Percentiles rank a stretch among this genome's conserved stretches.
Conservation (phyloP, 2,329 filamentous ascomycete genomes). For the Orbilia blumenaviensis region DNA sequence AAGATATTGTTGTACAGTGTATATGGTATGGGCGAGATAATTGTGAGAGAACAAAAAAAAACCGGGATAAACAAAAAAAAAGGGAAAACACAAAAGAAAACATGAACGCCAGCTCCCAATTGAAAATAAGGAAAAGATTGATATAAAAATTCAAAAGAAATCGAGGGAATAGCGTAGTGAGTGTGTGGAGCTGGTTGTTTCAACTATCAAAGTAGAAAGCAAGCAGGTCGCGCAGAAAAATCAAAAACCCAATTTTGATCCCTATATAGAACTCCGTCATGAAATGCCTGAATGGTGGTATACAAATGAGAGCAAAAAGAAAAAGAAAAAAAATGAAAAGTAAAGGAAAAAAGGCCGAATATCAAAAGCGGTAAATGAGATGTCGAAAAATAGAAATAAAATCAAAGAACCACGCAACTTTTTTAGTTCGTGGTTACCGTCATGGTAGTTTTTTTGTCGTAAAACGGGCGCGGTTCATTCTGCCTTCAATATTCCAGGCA, state of each 20-base stretch:
- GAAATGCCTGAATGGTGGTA: conserved; percentile 45
- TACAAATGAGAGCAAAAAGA: conserved; percentile 35
- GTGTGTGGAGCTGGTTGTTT: conserved; percentile 25
- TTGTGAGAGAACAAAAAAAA: not conserved
- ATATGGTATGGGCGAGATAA: not conserved
- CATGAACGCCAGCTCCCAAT: conserved; percentile 22
- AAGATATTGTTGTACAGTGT: conserved; percentile 47
- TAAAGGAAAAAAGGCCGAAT: not conserved
- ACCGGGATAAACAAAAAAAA: not conserved
- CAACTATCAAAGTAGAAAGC: conserved; percentile 42
- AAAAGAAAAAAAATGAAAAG: conserved; percentile 30
- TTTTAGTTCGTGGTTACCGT: conserved; percentile 43
- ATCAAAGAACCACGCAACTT: conserved; percentile 32
- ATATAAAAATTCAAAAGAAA: not conserved
- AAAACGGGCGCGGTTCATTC: conserved; percentile 33
- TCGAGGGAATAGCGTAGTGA: conserved; percentile 10
- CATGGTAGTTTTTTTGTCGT: conserved; percentile 40
- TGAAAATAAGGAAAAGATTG: not conserved
- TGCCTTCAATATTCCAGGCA: conserved; percentile 24
- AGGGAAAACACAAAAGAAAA: not conserved
- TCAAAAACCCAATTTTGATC: conserved; percentile 34
- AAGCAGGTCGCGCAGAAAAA: conserved; percentile 22
- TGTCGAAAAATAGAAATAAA: conserved; percentile 5
- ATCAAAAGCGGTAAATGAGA: conserved; percentile 9
- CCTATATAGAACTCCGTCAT: conserved; percentile 51